Percentiles rank a stretch among this genome's conserved stretches.
These are phyloP conservation scores for Tuber calosporum DNA, from an alignment of 495 filamentous ascomycete species.

Conservation along the genomic window DNA sequence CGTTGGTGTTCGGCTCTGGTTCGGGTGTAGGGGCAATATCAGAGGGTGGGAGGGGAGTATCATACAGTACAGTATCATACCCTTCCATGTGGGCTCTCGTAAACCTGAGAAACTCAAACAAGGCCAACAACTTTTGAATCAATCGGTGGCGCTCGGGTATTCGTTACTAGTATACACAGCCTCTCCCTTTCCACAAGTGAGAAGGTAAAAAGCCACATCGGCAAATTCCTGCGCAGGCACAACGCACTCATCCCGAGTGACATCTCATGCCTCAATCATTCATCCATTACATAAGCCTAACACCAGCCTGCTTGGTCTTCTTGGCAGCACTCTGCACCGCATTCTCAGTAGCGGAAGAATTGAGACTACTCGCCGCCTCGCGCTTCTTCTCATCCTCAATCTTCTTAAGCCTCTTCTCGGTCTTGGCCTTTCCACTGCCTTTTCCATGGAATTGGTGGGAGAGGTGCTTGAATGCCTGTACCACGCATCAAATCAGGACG, in stretches of 20 bases:
- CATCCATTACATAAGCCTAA: conserved; percentile 53
- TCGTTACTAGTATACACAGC: background rate
- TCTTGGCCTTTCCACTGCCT: conserved; percentile 95
- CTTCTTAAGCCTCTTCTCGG: conserved; percentile 92
- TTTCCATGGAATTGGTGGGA: conserved; percentile 98
- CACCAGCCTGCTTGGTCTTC: conserved; percentile 82
- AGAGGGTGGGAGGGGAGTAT: too few relatives aligned
- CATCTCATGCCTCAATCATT: background rate
- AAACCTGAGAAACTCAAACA: background rate
- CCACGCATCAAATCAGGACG: background rate
- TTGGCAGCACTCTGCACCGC: conserved; percentile 61
- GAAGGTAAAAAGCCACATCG: background rate
- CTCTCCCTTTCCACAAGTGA: background rate
- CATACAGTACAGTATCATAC: background rate
- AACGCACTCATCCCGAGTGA: background rate
- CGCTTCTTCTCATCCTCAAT: conserved; percentile 89
- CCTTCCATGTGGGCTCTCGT: background rate
- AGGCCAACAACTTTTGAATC: background rate
- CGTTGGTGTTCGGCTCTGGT: too few relatives aligned
- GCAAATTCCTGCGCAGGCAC: background rate
- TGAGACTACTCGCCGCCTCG: conserved; percentile 70
- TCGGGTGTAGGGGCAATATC: too few relatives aligned
- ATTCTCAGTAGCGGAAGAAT: conserved; percentile 69
- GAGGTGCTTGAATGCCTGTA: conserved; percentile 75
- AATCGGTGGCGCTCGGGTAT: background rate